These are phyloP conservation scores for Chlorella sp. DNA, from an alignment of 139 green algal genomes.

Conservation along the genomic window DNA sequence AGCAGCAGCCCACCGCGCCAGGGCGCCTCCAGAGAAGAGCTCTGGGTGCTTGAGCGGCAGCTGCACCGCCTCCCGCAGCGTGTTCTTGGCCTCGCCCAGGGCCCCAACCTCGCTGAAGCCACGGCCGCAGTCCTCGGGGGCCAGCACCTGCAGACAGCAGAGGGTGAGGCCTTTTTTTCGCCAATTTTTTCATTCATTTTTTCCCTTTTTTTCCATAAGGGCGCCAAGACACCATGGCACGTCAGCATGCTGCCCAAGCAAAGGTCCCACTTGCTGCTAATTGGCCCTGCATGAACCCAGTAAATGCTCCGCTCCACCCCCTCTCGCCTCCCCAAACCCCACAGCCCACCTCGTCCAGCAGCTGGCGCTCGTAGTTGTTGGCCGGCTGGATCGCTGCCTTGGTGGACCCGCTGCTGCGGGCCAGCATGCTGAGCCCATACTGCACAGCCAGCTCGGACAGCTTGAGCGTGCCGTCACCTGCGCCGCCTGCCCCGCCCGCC, in stretches of 20 bases:
- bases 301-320: too few relatives aligned
- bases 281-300: too few relatives aligned
- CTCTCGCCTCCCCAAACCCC: too few relatives aligned
- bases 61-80: slow-evolving; percentile 61
- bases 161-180: too few relatives aligned
- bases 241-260: too few relatives aligned
- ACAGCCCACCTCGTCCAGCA: slow-evolving; percentile 40
- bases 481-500: background rate
- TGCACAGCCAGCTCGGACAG: slow-evolving; percentile 33
- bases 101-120: slow-evolving; percentile 52
- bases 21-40: slow-evolving; percentile 46
- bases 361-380: slow-evolving; percentile 50
- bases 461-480: background rate
- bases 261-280: too few relatives aligned
- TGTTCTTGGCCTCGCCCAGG: slow-evolving; percentile 48
- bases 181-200: too few relatives aligned
- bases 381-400: slow-evolving; percentile 27
- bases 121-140: slow-evolving; percentile 48
- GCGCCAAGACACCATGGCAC: too few relatives aligned
- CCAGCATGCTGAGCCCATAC: slow-evolving; percentile 55
- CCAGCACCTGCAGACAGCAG: slow-evolving; percentile 24
- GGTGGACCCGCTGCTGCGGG: slow-evolving; percentile 26
- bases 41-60: slow-evolving; percentile 59
- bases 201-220: too few relatives aligned
- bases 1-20: slow-evolving; percentile 38